A percentile compares a stretch with the other conserved stretches of the same genome.
phyloP scores from a whole-genome alignment of 495 filamentous ascomycete species.

The Penicillium manginii region DNA sequence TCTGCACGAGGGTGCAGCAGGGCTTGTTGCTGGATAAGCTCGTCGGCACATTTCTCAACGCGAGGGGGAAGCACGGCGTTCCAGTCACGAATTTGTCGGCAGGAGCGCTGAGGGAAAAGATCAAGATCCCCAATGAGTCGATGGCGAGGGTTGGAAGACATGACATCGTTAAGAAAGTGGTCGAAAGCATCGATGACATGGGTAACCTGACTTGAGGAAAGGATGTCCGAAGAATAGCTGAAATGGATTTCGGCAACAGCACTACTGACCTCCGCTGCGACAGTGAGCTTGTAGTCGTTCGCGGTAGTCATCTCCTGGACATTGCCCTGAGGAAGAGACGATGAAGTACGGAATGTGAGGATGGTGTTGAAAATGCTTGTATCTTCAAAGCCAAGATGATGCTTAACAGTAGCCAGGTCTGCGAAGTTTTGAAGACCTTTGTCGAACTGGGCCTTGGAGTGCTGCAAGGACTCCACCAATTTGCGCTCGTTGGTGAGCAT shows the following conservation, averaged over 20 bases:
- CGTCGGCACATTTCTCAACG: constrained; percentile 50
- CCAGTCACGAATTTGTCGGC: constrained; percentile 39
- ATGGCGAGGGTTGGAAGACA: constrained; percentile 31
- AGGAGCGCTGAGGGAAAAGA: constrained; percentile 34
- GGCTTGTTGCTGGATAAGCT: constrained; percentile 48
- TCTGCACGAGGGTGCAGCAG: constrained; percentile 32
- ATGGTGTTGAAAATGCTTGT: constrained; percentile 55
- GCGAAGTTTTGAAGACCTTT: constrained; percentile 38
- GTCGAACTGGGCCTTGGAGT: constrained; percentile 39
- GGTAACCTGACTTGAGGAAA: constrained; percentile 39
- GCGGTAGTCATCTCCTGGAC: constrained; percentile 8
- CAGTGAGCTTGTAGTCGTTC: constrained; percentile 58
- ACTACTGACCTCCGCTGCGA: constrained; percentile 57
- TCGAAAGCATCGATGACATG: constrained; percentile 45
- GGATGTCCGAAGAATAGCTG: constrained; percentile 39
- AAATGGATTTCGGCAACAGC: constrained; percentile 40
- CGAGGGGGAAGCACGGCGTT: constrained; percentile 34
- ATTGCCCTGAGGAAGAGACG: constrained; percentile 15
- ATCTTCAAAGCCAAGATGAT: constrained; percentile 40
- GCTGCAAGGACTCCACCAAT: constrained; percentile 39
- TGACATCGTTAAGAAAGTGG: constrained; percentile 40
- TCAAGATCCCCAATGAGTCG: constrained; percentile 40
- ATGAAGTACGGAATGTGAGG: constrained; percentile 38
- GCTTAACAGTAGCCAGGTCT: constrained; percentile 45
- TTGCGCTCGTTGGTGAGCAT: constrained; percentile 36